Conservation (phyloP, 2,329 filamentous ascomycete species). For the Fusarium miscanthi region DNA sequence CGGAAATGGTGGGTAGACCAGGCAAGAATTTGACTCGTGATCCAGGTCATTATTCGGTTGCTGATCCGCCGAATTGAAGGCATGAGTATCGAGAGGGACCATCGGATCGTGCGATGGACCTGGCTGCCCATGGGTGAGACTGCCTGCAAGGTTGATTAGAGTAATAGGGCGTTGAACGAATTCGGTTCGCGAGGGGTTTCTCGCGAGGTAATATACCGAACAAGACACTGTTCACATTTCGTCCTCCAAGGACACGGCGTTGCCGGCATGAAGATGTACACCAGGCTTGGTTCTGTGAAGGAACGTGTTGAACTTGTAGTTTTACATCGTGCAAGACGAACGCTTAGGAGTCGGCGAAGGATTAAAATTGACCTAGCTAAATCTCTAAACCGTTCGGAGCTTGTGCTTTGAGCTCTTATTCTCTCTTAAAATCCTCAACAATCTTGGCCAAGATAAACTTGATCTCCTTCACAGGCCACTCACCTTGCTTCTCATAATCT, state of each 20-base stretch:
- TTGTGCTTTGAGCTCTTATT: not conserved
- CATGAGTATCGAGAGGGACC: not conserved
- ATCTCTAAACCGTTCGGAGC: not conserved
- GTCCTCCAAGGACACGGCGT: not conserved
- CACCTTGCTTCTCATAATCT: not conserved
- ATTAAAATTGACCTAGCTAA: not conserved
- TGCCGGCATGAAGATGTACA: not conserved
- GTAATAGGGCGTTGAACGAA: not conserved
- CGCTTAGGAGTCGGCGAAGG: accelerated
- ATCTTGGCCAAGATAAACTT: slow-evolving; percentile 13
- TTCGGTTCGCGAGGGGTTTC: not conserved
- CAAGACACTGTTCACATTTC: not conserved
- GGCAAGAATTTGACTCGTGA: not conserved
- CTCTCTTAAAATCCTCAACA: not conserved
- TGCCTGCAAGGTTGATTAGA: not conserved
- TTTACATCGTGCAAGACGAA: too few species aligned
- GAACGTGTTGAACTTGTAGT: too few species aligned
- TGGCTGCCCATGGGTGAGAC: too few species aligned
- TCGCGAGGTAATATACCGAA: not conserved
- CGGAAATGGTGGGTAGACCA: not conserved
- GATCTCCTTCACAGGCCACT: slow-evolving; percentile 27
- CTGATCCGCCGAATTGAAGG: slow-evolving; percentile 6
- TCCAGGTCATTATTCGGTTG: not conserved
- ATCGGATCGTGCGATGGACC: not conserved
- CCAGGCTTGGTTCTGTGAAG: not conserved